Evolutionary conservation across 495 filamentous ascomycete genomes (phyloP).

Genomic region (Recurvomyces mirabilis): DNA sequence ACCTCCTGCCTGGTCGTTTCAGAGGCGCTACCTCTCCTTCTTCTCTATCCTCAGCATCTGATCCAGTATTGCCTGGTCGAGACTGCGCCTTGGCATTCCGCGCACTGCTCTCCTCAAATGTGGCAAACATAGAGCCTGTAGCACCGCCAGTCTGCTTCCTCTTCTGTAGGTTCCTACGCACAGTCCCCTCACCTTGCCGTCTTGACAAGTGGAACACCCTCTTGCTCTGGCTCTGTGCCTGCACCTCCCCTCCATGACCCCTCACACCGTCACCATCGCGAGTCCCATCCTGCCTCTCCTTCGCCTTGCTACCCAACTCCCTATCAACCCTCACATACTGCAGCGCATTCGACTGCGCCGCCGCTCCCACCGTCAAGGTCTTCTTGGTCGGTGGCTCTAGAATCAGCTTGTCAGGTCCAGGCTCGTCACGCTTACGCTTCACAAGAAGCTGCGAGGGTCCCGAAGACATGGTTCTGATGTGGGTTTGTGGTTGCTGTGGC

Average conservation of each 20-base stretch:
- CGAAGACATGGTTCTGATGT: neutral
- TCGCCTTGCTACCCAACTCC: too few relatives aligned
- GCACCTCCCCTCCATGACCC: neutral
- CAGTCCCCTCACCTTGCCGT: neutral
- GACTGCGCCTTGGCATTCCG: too few relatives aligned
- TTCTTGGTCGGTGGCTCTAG: neutral
- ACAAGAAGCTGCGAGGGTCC: conserved; percentile 3
- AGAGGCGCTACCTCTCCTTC: neutral
- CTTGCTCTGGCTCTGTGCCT: neutral
- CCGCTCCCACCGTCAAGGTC: neutral
- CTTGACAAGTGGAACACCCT: conserved; percentile 1
- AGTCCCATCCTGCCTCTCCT: neutral
- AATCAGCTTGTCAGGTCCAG: conserved; percentile 6
- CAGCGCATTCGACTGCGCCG: neutral
- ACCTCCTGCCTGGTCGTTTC: conserved; percentile 9
- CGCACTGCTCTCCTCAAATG: conserved; percentile 1
- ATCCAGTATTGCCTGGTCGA: too few relatives aligned
- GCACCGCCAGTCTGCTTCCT: too few relatives aligned
- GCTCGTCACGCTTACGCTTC: conserved; percentile 16
- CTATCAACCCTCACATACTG: conserved; percentile 3
- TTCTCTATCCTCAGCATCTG: neutral
- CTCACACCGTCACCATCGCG: neutral
- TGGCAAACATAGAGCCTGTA: too few relatives aligned
- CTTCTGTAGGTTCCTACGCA: too few relatives aligned
- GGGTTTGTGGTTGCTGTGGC: too few relatives aligned